Conservation (phyloP, 257 asterid species). For the Avicennia marina region DNA sequence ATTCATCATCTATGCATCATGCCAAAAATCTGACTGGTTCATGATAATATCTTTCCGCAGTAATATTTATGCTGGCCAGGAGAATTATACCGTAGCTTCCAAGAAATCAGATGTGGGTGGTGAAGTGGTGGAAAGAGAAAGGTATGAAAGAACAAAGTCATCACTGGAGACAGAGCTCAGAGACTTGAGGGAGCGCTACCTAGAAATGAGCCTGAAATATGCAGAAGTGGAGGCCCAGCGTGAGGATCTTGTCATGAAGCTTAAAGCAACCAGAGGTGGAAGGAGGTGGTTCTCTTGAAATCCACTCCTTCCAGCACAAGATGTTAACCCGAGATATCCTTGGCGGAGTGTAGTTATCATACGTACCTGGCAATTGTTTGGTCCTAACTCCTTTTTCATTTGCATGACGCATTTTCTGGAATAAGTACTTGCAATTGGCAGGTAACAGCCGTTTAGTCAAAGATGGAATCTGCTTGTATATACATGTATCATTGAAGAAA, state of each 20-base stretch:
- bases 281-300: conserved; percentile 67
- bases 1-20: too few relatives aligned
- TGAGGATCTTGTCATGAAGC: conserved; percentile 92
- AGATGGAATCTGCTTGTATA: conserved; percentile 6
- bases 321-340: too few relatives aligned
- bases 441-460: background rate
- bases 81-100: conserved; percentile 17
- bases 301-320: background rate
- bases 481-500: too few relatives aligned
- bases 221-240: conserved; percentile 90
- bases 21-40: background rate
- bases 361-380: background rate
- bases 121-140: conserved; percentile 39
- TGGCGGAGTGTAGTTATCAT: background rate
- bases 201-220: conserved; percentile 82
- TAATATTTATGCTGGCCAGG: conserved; percentile 26
- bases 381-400: background rate
- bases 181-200: conserved; percentile 76
- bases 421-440: conserved; percentile 17
- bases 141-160: conserved; percentile 60
- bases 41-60: conserved; percentile 17
- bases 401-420: conserved; percentile 3
- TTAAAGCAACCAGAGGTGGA: conserved; percentile 48
- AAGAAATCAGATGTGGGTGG: conserved; percentile 25
- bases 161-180: conserved; percentile 71